These are phyloP conservation scores for Barbatosphaeria neglecta DNA, from an alignment of 495 filamentous ascomycete genomes.

Conservation along the genomic window DNA sequence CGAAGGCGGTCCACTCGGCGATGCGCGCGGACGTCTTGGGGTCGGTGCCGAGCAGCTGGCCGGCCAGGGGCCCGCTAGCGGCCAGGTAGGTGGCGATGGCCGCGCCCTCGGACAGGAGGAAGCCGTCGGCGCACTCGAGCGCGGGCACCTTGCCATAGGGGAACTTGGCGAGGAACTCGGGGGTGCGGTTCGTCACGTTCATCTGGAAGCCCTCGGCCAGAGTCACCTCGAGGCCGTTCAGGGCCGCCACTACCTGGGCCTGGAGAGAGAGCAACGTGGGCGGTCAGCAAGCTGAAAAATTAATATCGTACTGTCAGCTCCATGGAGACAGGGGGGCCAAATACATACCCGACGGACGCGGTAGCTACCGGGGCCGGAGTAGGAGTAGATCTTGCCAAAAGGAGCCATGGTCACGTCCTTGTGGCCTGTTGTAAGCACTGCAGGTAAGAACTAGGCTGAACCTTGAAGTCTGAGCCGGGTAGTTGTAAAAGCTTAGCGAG, in stretches of 20 bases:
- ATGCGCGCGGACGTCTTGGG: conserved; percentile 35
- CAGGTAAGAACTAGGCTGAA: too few relatives aligned
- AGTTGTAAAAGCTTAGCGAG: too few relatives aligned
- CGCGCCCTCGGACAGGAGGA: conserved; percentile 37
- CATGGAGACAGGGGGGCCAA: too few relatives aligned
- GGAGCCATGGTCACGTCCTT: too few relatives aligned
- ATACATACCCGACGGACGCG: too few relatives aligned
- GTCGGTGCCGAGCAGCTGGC: conserved; percentile 38
- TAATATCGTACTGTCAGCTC: too few relatives aligned
- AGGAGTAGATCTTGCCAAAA: too few relatives aligned
- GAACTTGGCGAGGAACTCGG: conserved; percentile 48
- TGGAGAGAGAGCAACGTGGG: too few relatives aligned
- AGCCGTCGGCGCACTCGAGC: conserved; percentile 43
- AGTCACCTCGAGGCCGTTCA: conserved; percentile 38
- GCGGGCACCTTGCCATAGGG: conserved; percentile 49
- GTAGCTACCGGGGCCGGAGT: too few relatives aligned
- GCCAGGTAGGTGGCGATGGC: conserved; percentile 47
- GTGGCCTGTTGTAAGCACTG: too few relatives aligned
- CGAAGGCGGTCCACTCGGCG: conserved; percentile 38
- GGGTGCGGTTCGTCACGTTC: conserved; percentile 33
- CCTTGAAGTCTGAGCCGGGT: too few relatives aligned
- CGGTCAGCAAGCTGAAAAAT: too few relatives aligned
- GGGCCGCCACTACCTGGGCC: conserved; percentile 38
- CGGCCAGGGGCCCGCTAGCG: conserved; percentile 36
- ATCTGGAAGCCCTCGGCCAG: conserved; percentile 27